Percentiles rank a stretch among this genome's conserved stretches.
These are phyloP conservation scores for Alternaria sp. DNA, from an alignment of 2,329 filamentous ascomycete species.

Conservation along the genomic window DNA sequence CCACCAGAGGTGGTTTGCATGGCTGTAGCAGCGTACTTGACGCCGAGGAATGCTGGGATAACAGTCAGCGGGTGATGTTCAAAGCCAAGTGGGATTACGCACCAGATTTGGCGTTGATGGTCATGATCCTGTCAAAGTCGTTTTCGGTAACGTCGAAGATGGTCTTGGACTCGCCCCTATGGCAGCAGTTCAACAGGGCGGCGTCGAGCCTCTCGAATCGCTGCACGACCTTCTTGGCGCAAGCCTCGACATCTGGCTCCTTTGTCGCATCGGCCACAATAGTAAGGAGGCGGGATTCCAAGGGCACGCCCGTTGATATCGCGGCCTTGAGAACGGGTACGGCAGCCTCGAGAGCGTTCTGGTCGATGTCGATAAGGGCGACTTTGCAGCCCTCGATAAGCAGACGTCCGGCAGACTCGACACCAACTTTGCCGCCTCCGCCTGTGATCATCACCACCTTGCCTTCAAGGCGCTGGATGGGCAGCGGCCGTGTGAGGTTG, in stretches of 20 bases:
- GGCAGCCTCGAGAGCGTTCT: conserved; percentile 37
- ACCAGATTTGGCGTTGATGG: conserved; percentile 52
- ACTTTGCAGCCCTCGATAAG: conserved; percentile 52
- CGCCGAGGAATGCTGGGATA: conserved; percentile 47
- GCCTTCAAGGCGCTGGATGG: conserved; percentile 42
- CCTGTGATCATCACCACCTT: conserved; percentile 49
- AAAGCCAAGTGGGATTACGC: conserved; percentile 7
- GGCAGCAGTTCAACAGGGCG: conserved; percentile 41
- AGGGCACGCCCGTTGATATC: conserved; percentile 36
- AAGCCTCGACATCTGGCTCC: conserved; percentile 42
- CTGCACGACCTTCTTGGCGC: conserved; percentile 35
- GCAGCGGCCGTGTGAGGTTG: conserved; percentile 39
- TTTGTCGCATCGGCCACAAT: conserved; percentile 49
- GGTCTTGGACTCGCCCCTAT: conserved; percentile 39
- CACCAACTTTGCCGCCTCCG: conserved; percentile 45
- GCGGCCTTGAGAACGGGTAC: conserved; percentile 38
- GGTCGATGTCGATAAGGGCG: conserved; percentile 48
- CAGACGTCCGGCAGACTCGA: conserved; percentile 49
- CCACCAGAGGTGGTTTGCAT: conserved; percentile 44
- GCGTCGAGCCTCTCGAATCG: conserved; percentile 42
- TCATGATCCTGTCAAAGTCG: conserved; percentile 50
- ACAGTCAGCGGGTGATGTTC: not conserved
- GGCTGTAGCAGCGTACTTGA: conserved; percentile 48
- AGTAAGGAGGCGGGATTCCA: conserved; percentile 41
- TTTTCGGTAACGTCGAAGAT: conserved; percentile 51